Percentiles rank a stretch among this genome's conserved stretches.
These are phyloP conservation scores for Galerina marginata DNA, from an alignment of 768 basidiomycete species.

Conservation along the genomic window DNA sequence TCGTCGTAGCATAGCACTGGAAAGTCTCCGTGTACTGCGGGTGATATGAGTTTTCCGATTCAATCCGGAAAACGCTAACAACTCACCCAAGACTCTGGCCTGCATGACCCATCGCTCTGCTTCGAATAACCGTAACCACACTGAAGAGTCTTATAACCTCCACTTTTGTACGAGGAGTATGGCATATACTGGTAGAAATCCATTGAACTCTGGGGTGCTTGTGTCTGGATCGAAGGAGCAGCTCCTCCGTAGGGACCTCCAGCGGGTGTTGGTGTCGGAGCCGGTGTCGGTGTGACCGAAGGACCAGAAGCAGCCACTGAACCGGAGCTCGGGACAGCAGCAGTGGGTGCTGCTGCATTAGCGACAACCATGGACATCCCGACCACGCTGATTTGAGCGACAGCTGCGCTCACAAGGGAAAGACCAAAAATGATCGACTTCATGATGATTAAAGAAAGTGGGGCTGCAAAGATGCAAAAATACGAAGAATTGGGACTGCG, in stretches of 20 bases:
- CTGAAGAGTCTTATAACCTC: constrained; percentile 68
- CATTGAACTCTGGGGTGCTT: constrained; percentile 35
- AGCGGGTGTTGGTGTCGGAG: constrained; percentile 27
- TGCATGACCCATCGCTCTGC: constrained; percentile 59
- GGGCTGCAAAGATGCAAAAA: constrained; percentile 43
- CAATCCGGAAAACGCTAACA: not conserved
- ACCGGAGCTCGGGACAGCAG: constrained; percentile 24
- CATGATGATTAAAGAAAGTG: constrained; percentile 59
- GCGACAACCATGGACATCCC: constrained; percentile 48
- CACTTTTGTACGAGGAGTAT: constrained; percentile 62
- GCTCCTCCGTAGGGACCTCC: constrained; percentile 25
- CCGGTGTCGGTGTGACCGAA: constrained; percentile 26
- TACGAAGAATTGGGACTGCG: constrained; percentile 1
- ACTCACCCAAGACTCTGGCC: constrained; percentile 62
- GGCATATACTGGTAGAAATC: constrained; percentile 58
- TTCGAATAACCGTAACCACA: constrained; percentile 78
- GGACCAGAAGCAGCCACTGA: constrained; percentile 20
- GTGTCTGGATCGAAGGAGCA: constrained; percentile 40
- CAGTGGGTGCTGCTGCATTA: constrained; percentile 24
- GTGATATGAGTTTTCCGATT: constrained; percentile 3
- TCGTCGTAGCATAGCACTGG: constrained; percentile 70
- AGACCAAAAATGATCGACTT: constrained; percentile 65
- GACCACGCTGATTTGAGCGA: constrained; percentile 58
- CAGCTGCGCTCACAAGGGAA: constrained; percentile 60
- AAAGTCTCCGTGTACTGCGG: constrained; percentile 43